Percentiles rank a stretch among this genome's conserved stretches.
Conservation (phyloP, 1,284 basidiomycete species). For the Cryptococcus amylolentus region DNA sequence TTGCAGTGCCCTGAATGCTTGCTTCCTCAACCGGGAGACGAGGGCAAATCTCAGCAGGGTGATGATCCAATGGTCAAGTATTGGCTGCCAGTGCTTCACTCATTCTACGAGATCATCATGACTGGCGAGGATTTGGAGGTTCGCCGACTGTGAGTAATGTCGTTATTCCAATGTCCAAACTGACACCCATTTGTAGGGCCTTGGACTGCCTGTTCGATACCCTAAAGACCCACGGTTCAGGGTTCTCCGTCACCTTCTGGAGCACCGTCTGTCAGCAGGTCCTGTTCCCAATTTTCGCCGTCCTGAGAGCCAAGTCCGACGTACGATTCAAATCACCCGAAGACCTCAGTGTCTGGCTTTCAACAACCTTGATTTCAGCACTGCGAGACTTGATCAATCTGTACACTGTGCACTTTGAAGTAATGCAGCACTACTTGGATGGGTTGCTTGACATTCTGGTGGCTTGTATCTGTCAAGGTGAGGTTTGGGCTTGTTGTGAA, state of each 20-base stretch:
- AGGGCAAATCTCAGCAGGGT: conserved; percentile 30
- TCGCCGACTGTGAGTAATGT: conserved; percentile 71
- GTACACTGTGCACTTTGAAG: conserved; percentile 94
- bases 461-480: conserved; percentile 98
- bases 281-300: conserved; percentile 97
- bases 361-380: conserved; percentile 98
- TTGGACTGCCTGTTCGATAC: conserved; percentile 94
- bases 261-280: conserved; percentile 95
- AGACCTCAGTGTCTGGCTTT: conserved; percentile 99
- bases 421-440: conserved; percentile 82
- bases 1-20: conserved; percentile 77
- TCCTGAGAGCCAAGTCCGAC: conserved; percentile 66
- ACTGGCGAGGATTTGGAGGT: conserved; percentile 99
- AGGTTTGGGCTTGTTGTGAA: conserved; percentile 17
- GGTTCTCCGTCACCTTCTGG: conserved; percentile 94
- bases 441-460: conserved; percentile 88
- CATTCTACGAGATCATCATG: conserved; percentile 99
- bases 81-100: conserved; percentile 96
- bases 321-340: conserved; percentile 92
- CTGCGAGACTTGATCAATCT: conserved; percentile 92
- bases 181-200: conserved; percentile 58
- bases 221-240: conserved; percentile 81
- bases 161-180: not conserved
- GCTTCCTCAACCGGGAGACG: conserved; percentile 45
- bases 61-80: conserved; percentile 88